Evolutionary conservation across 2,329 filamentous ascomycete genomes (phyloP).

Genomic region (Colletotrichum euphorbiae): DNA sequence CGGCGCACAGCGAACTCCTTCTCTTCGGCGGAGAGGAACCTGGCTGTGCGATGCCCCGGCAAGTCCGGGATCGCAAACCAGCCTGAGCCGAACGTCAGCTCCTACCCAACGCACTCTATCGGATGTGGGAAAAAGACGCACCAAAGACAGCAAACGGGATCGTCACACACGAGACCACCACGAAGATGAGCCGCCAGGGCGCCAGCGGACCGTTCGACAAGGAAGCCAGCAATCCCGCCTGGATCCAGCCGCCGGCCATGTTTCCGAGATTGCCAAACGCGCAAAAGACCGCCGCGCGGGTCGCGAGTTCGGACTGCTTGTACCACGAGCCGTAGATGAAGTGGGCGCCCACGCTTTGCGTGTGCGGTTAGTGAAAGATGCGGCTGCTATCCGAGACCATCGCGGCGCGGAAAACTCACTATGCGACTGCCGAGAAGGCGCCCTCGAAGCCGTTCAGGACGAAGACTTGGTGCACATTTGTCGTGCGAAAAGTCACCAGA

Average conservation of each 20-base stretch:
- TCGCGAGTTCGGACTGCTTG: slow-evolving; percentile 55
- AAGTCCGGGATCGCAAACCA: slow-evolving; percentile 59
- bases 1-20: slow-evolving; percentile 52
- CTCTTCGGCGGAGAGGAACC: slow-evolving; percentile 52
- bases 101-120: background rate
- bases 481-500: slow-evolving; percentile 55
- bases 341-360: slow-evolving; percentile 49
- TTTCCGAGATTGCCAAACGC: slow-evolving; percentile 56
- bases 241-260: slow-evolving; percentile 59
- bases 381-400: too few relatives aligned
- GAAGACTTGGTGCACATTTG: slow-evolving; percentile 57
- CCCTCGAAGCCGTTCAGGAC: slow-evolving; percentile 58
- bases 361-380: slow-evolving; percentile 43
- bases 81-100: slow-evolving; percentile 43
- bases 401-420: slow-evolving; percentile 45
- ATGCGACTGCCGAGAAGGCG: slow-evolving; percentile 56
- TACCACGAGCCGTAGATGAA: slow-evolving; percentile 60
- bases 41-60: slow-evolving; percentile 54
- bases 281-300: slow-evolving; percentile 55
- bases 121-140: slow-evolving; percentile 28
- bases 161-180: slow-evolving; percentile 56
- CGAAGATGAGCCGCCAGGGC: slow-evolving; percentile 57
- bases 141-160: slow-evolving; percentile 55
- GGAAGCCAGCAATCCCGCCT: slow-evolving; percentile 53
- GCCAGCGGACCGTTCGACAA: slow-evolving; percentile 51